phyloP scores from a whole-genome alignment of 73 alveolate species.

The Paramecium bursaria region DNA sequence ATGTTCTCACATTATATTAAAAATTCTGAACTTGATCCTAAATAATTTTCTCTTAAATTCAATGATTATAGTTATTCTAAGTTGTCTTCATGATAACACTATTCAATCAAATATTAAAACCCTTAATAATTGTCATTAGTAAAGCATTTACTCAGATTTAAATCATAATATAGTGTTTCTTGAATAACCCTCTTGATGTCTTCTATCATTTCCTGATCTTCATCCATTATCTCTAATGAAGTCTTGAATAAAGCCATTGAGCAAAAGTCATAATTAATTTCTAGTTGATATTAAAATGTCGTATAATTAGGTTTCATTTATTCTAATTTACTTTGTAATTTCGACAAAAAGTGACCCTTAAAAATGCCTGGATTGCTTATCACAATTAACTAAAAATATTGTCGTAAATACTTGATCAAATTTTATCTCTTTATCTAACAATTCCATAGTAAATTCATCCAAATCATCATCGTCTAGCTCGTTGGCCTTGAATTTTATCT shows the following conservation, averaged over 20 bases:
- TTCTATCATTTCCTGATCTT: background rate
- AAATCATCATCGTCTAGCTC: slow-evolving; percentile 28
- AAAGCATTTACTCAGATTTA: background rate
- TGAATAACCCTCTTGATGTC: background rate
- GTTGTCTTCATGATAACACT: slow-evolving; percentile 33
- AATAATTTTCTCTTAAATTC: background rate
- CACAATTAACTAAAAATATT: background rate
- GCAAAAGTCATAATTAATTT: background rate
- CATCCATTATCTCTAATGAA: background rate
- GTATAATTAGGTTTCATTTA: background rate
- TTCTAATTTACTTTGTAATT: background rate
- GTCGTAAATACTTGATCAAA: background rate
- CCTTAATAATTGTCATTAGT: slow-evolving; percentile 23
- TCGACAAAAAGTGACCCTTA: slow-evolving; percentile 11
- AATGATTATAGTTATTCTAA: slow-evolving; percentile 7
- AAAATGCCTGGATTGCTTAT: slow-evolving; percentile 52
- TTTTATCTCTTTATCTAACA: slow-evolving; percentile 25
- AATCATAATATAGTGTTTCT: slow-evolving; percentile 18
- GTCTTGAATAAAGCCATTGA: background rate
- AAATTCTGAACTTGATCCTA: slow-evolving; percentile 9
- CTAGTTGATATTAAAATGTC: slow-evolving; percentile 15
- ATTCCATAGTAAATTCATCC: background rate
- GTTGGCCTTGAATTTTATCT: slow-evolving; percentile 8
- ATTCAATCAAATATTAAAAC: slow-evolving; percentile 4
- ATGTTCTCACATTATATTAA: background rate